phyloP scores from a whole-genome alignment of 495 filamentous ascomycete genomes.

The Daldinia vernicosa region DNA sequence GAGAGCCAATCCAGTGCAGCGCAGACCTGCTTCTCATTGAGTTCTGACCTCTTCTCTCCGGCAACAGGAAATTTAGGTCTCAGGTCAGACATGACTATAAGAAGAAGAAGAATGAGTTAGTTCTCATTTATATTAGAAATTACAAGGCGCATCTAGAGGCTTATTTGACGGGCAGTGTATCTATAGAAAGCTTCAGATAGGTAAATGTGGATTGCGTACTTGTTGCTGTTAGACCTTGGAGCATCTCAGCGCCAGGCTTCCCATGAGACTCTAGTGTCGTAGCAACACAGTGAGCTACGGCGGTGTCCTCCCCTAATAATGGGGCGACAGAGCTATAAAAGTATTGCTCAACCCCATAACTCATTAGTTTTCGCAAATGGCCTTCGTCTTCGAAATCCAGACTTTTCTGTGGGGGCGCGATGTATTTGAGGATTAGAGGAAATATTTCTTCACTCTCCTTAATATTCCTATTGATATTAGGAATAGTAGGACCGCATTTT shows the following conservation, averaged over 20 bases:
- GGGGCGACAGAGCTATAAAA: not conserved
- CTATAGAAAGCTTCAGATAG: not conserved
- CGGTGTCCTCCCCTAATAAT: slow-evolving; percentile 24
- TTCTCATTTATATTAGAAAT: not conserved
- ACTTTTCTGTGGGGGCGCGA: not conserved
- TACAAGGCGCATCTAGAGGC: not conserved
- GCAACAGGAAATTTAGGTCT: not conserved
- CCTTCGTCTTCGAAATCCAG: not conserved
- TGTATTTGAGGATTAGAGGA: not conserved
- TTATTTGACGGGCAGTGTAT: too few relatives aligned
- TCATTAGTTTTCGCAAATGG: not conserved
- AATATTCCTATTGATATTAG: not conserved
- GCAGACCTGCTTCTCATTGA: slow-evolving; percentile 39
- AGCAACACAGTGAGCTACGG: slow-evolving; percentile 46
- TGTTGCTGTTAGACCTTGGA: slow-evolving; percentile 47
- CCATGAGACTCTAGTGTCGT: slow-evolving; percentile 39
- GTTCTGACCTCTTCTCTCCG: slow-evolving; percentile 12
- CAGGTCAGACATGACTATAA: not conserved
- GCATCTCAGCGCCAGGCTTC: slow-evolving; percentile 38
- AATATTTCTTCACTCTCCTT: not conserved
- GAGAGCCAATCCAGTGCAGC: slow-evolving; percentile 53
- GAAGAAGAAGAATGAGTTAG: not conserved
- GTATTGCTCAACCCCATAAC: not conserved
- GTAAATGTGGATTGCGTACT: slow-evolving; percentile 9
- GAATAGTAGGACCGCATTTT: not conserved